Evolutionary conservation across 805 yeast species (phyloP), one percentile per base, ranked within the genome.

Genomic region (Candida quercuum): DNA sequence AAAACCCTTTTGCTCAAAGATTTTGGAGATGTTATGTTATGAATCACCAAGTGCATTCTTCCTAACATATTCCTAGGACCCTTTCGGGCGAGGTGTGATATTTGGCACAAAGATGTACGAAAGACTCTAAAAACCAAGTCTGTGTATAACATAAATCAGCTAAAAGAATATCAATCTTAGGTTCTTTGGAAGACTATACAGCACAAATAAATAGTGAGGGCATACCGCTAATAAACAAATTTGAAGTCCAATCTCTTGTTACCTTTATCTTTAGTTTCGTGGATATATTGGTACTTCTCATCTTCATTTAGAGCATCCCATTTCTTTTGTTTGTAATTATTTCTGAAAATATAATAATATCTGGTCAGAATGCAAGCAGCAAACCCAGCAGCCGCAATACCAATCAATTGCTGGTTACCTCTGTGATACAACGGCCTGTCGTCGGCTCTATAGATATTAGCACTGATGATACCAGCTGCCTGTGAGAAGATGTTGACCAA

Each of bases 401-500:
- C 63, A 33, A 68, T 60, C 42, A 73, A 60, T 15, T 52, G 63
- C 12, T 45, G 41, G 43, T 81, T 79, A 31, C 88, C 91, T 17
- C 70, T 57, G 28, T 67, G 67, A 51, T 83, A 83, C 24, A 67
- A 50, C 1, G 89, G 89, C 29, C 60, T 61, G 50, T 82, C 89
- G 29, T 67, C 70, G 1, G 54, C 52, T 33, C 79, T 57, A 56
- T 81, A 82, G 6, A 82, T 67, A 48, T 80, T 74, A 7, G 78
- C 61, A 3, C 76, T 61, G 9, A 72, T 60, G 35, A 82, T 76
- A 15, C 64, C 56, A 1, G 78, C 81, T 0, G 75, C 63, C 51
- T 82, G 88, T 1, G 74, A 75, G 53, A 68, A 71, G 67, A 80
- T 78, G 49, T 81, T 82, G 51, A 74, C 79, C 33, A 81, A 40